Evolutionary conservation across 257 asterid genomes (phyloP).

Genomic region (Nicotiana paniculata): DNA sequence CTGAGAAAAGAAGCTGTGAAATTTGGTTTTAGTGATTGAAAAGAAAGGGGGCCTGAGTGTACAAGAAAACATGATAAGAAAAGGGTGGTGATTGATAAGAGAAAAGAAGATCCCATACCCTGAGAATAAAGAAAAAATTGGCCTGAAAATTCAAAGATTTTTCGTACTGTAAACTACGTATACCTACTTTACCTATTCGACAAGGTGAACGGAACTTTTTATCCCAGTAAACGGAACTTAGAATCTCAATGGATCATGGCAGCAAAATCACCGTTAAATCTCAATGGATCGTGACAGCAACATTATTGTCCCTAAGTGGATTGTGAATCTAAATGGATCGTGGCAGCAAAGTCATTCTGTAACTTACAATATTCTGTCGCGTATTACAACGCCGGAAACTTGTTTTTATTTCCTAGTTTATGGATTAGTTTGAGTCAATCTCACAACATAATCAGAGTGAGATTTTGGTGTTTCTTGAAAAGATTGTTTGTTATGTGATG

Average conservation of each 20-base stretch:
- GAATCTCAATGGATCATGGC: neutral
- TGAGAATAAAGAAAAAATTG: neutral
- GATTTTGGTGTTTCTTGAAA: neutral
- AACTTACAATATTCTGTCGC: neutral
- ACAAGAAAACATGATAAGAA: neutral
- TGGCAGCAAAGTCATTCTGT: neutral
- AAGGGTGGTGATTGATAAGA: conserved; percentile 1
- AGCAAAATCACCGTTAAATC: neutral
- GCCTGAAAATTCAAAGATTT: too few species aligned
- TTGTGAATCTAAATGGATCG: neutral
- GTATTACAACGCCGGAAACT: too few species aligned
- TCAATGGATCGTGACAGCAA: neutral
- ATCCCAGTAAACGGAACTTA: neutral
- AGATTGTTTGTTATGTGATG: neutral
- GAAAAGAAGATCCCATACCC: neutral
- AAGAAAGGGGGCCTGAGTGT: conserved; percentile 6
- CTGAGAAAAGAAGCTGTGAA: conserved; percentile 39
- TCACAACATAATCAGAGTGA: neutral
- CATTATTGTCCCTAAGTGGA: neutral
- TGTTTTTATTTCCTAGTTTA: neutral
- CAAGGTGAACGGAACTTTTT: neutral
- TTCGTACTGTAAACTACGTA: too few species aligned
- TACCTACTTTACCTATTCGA: neutral
- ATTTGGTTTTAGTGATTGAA: conserved; percentile 28
- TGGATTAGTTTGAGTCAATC: neutral